Conservation (phyloP, 306 rosid genomes). For the Cicer bijugum region DNA sequence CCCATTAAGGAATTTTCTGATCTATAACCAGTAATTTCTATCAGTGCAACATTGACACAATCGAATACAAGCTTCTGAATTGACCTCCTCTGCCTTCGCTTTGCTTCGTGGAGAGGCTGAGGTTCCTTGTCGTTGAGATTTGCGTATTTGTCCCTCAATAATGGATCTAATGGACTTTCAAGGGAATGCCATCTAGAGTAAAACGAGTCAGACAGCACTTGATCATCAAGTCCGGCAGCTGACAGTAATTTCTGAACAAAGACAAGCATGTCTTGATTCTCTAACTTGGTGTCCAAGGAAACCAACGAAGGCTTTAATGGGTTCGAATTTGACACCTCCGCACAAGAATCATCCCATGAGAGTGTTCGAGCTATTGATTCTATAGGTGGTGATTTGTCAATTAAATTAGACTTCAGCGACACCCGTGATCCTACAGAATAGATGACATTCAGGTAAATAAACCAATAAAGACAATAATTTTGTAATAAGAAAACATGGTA, state of each 20-base stretch:
- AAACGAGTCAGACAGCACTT: constrained; percentile 54
- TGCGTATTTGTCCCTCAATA: constrained; percentile 73
- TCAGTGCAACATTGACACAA: constrained; percentile 67
- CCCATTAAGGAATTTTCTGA: constrained; percentile 46
- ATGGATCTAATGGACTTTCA: constrained; percentile 79
- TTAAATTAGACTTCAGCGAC: constrained; percentile 70
- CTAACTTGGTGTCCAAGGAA: constrained; percentile 59
- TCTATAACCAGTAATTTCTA: constrained; percentile 65
- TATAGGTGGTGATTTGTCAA: constrained; percentile 97
- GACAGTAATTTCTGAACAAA: constrained; percentile 67
- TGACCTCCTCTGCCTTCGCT: constrained; percentile 73
- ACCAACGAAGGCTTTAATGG: constrained; percentile 56
- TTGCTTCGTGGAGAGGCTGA: constrained; percentile 73
- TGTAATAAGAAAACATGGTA: background rate
- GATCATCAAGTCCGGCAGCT: constrained; percentile 69
- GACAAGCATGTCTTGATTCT: constrained; percentile 69
- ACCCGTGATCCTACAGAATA: constrained; percentile 56
- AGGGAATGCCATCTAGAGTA: constrained; percentile 75
- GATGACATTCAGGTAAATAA: constrained; percentile 28
- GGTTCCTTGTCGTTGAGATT: constrained; percentile 61
- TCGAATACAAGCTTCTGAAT: constrained; percentile 84
- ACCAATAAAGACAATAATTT: constrained; percentile 1
- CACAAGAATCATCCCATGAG: constrained; percentile 77
- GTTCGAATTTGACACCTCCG: constrained; percentile 64
- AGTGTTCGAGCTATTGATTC: constrained; percentile 89